Percentiles rank a stretch among this genome's conserved stretches.
phyloP scores from a whole-genome alignment of 2,329 filamentous ascomycete species.

The Aspergillus sp. region DNA sequence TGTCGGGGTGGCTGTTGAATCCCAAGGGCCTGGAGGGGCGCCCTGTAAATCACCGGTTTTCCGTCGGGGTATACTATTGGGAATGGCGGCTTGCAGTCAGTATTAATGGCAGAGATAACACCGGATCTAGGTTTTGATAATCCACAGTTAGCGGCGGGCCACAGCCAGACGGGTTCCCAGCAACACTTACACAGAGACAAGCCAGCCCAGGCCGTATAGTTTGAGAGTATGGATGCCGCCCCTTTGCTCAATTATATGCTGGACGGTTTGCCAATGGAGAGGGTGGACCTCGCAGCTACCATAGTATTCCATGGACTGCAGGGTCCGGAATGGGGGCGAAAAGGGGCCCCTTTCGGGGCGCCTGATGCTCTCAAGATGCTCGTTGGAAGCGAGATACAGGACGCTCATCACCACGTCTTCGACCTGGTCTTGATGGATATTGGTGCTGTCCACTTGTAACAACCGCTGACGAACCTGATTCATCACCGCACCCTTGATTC shows the following conservation, averaged over 20 bases:
- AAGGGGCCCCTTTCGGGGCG: neutral
- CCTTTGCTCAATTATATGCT: neutral
- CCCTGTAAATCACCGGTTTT: neutral
- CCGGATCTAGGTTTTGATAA: neutral
- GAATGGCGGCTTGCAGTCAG: neutral
- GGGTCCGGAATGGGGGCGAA: neutral
- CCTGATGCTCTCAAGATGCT: neutral
- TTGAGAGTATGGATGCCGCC: neutral
- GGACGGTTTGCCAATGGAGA: neutral
- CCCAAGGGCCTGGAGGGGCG: neutral
- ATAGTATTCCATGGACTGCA: constrained; percentile 5
- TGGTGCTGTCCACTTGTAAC: neutral
- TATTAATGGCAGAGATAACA: neutral
- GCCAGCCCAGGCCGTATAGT: neutral
- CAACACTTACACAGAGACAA: neutral
- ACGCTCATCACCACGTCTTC: neutral
- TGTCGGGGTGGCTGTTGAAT: neutral
- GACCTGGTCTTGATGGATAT: neutral
- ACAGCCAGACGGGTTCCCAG: neutral
- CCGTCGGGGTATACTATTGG: neutral
- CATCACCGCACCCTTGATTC: neutral
- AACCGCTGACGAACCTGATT: neutral
- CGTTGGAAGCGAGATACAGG: constrained; percentile 1
- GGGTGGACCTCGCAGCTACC: constrained; percentile 2
- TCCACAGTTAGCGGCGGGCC: neutral